These are phyloP conservation scores for Crithidia expoeki DNA, from an alignment of 208 protist species.

Conservation along the genomic window DNA sequence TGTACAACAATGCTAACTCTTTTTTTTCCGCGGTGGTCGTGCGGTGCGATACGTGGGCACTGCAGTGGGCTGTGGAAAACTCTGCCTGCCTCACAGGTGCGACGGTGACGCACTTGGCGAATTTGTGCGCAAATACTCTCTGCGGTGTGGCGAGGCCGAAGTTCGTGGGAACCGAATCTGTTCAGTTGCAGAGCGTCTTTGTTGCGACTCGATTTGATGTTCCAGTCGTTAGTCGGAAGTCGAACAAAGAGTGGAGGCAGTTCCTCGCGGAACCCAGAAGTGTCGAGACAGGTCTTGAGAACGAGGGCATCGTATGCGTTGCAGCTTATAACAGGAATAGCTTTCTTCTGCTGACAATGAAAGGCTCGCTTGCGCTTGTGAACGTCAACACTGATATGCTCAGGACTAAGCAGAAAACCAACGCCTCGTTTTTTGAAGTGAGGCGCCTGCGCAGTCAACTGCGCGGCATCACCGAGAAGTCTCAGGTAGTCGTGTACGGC, in stretches of 20 bases:
- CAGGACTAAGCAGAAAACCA: not conserved
- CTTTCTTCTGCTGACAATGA: constrained; percentile 20
- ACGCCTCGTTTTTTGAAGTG: constrained; percentile 7
- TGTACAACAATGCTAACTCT: constrained; percentile 26
- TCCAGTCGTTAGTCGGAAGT: constrained; percentile 6
- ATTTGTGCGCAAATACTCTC: constrained; percentile 30
- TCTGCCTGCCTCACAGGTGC: constrained; percentile 28
- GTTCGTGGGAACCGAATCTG: not conserved
- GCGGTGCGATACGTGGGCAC: constrained; percentile 83
- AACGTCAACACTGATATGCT: constrained; percentile 12
- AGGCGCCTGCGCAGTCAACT: constrained; percentile 8
- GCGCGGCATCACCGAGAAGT: not conserved
- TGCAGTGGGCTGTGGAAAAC: constrained; percentile 66
- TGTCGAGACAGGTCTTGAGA: constrained; percentile 25
- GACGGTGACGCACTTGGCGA: constrained; percentile 23
- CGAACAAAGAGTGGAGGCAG: constrained; percentile 36
- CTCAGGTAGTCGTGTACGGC: constrained; percentile 17
- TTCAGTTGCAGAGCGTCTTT: constrained; percentile 22
- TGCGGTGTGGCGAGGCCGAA: constrained; percentile 28
- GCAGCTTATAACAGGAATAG: constrained; percentile 27
- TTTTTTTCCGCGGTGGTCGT: constrained; percentile 65
- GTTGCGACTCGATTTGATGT: constrained; percentile 42
- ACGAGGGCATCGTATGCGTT: constrained; percentile 26
- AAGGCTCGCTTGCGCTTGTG: constrained; percentile 28
- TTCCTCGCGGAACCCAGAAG: constrained; percentile 19